Percentiles rank a stretch among this genome's conserved stretches.
Conservation (phyloP, 106 monocot genomes). For the Vanilla planifolia region DNA sequence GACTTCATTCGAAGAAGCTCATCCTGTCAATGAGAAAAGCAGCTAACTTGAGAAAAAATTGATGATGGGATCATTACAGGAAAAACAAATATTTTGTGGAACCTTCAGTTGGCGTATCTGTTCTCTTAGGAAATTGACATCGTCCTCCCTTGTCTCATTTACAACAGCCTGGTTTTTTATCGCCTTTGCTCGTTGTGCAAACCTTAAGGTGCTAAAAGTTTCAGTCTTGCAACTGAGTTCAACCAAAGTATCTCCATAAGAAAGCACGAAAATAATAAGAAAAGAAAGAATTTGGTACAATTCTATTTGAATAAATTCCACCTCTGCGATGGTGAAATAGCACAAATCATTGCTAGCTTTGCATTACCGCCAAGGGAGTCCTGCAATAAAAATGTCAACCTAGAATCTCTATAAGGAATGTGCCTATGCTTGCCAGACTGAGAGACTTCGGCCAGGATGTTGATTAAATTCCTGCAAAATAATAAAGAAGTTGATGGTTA, state of each 20-base stretch:
- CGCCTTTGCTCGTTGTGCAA: constrained; percentile 93
- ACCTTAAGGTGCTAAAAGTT: constrained; percentile 87
- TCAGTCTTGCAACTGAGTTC: constrained; percentile 81
- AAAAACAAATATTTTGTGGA: neutral
- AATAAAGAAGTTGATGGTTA: neutral
- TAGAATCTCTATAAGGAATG: constrained; percentile 96
- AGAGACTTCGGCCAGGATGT: constrained; percentile 88
- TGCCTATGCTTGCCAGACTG: constrained; percentile 94
- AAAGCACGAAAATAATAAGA: neutral
- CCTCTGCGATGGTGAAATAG: constrained; percentile 85
- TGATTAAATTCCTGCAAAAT: constrained; percentile 79
- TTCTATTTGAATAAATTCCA: constrained; percentile 8
- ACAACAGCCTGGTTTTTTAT: constrained; percentile 92
- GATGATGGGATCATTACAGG: neutral
- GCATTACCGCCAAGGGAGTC: constrained; percentile 99
- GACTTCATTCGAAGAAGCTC: constrained; percentile 90
- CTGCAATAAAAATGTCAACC: constrained; percentile 89
- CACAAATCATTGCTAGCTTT: constrained; percentile 95
- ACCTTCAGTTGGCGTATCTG: constrained; percentile 94
- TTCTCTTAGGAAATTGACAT: constrained; percentile 82
- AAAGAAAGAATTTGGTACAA: constrained; percentile 1
- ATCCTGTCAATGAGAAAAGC: constrained; percentile 27
- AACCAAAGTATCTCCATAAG: constrained; percentile 2
- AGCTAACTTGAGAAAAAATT: neutral
- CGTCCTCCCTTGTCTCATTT: constrained; percentile 87